phyloP scores from a whole-genome alignment of 2,329 filamentous ascomycete genomes.

The Zarea fungicola region DNA sequence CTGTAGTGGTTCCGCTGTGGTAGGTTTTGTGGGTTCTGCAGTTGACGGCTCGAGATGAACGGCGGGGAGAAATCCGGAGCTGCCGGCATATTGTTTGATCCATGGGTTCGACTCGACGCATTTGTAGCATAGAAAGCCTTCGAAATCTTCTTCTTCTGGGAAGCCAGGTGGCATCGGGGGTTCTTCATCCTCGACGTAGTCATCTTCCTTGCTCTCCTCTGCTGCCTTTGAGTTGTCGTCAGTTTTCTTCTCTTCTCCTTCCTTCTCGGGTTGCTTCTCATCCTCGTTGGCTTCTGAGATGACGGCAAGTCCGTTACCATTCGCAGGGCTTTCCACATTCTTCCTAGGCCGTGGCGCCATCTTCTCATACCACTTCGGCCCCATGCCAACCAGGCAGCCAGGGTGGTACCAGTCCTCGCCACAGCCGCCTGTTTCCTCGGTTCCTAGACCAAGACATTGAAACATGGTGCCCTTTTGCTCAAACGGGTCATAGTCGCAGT shows the following conservation, averaged over 20 bases:
- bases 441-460: constrained; percentile 84
- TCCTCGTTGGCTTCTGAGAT: constrained; percentile 46
- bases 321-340: constrained; percentile 10
- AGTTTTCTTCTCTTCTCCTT: constrained; percentile 26
- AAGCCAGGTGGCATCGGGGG: constrained; percentile 77
- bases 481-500: constrained; percentile 80
- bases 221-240: constrained; percentile 46
- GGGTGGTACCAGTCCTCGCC: constrained; percentile 98
- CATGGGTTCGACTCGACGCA: constrained; percentile 84
- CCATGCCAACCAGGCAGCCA: constrained; percentile 79
- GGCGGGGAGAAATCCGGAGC: constrained; percentile 71
- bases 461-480: constrained; percentile 97
- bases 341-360: constrained; percentile 28
- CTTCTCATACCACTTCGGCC: constrained; percentile 64
- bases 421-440: constrained; percentile 75
- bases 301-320: constrained; percentile 34
- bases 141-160: constrained; percentile 82
- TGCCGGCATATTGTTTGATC: constrained; percentile 83
- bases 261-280: constrained; percentile 6
- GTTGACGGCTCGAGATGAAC: constrained; percentile 45
- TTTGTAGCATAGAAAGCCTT: constrained; percentile 88
- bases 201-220: constrained; percentile 24
- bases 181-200: constrained; percentile 48
- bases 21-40: neutral
- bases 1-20: too few species aligned